Conservation (phyloP, 345 rosid genomes). For the Pistacia integerrima region DNA sequence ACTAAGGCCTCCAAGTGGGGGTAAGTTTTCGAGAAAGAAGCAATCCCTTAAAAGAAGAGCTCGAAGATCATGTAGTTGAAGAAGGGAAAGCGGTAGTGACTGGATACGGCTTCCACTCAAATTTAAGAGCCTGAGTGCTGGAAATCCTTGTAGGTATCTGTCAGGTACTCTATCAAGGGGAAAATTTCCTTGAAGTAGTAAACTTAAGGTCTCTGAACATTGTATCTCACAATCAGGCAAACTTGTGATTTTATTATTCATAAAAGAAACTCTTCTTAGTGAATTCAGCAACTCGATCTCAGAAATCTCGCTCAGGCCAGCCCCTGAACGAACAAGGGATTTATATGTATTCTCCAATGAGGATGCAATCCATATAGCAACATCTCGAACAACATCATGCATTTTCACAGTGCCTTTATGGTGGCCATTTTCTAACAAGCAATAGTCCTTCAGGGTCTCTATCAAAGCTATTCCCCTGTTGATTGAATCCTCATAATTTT, state of each 20-base stretch:
- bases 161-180: constrained; percentile 25
- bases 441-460: constrained; percentile 46
- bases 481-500: constrained; percentile 25
- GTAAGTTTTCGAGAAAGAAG: constrained; percentile 33
- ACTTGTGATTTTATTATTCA: constrained; percentile 33
- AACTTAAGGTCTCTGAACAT: constrained; percentile 30
- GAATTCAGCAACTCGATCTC: constrained; percentile 23
- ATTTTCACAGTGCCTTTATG: constrained; percentile 38
- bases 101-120: constrained; percentile 34
- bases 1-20: constrained; percentile 32
- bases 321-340: constrained; percentile 38
- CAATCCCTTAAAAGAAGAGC: constrained; percentile 42
- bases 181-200: constrained; percentile 41
- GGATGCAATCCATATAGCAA: constrained; percentile 42
- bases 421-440: constrained; percentile 45
- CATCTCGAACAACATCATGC: constrained; percentile 54
- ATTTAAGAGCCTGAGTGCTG: constrained; percentile 37
- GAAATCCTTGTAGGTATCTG: constrained; percentile 30
- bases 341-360: constrained; percentile 23
- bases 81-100: constrained; percentile 35
- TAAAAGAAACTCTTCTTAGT: constrained; percentile 43
- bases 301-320: constrained; percentile 26
- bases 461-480: constrained; percentile 41
- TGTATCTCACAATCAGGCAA: constrained; percentile 23
- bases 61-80: constrained; percentile 28